A percentile compares a stretch with the other conserved stretches of the same genome.
These are phyloP conservation scores for Barnettozyma siamensis DNA, from an alignment of 805 yeast genomes.

Conservation along the genomic window DNA sequence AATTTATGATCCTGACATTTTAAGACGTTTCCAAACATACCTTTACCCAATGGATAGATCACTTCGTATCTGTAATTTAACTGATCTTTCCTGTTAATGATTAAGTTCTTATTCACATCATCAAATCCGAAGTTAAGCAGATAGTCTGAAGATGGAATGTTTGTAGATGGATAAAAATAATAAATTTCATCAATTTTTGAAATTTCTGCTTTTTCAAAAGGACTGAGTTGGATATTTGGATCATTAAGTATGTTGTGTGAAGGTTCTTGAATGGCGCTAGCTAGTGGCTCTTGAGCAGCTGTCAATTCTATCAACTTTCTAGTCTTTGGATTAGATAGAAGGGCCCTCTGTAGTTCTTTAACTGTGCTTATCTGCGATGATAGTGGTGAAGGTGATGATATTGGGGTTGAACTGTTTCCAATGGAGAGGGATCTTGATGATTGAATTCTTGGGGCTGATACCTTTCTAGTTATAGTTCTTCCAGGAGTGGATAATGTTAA, in stretches of 20 bases:
- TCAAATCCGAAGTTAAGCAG: constrained; percentile 52
- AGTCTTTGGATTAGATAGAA: constrained; percentile 15
- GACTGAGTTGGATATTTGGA: constrained; percentile 29
- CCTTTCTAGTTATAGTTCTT: constrained; percentile 4
- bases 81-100: constrained; percentile 55
- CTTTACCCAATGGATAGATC: constrained; percentile 55
- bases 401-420: neutral
- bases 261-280: neutral
- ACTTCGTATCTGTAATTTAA: constrained; percentile 71
- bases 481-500: constrained; percentile 4
- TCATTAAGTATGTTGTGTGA: constrained; percentile 6
- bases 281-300: neutral
- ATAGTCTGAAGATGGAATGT: constrained; percentile 5
- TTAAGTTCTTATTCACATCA: constrained; percentile 60
- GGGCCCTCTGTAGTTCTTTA: constrained; percentile 5
- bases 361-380: constrained; percentile 6
- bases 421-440: neutral
- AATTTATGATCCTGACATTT: constrained; percentile 62
- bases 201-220: constrained; percentile 60
- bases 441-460: constrained; percentile 2
- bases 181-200: constrained; percentile 42
- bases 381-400: neutral
- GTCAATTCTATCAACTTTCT: constrained; percentile 5
- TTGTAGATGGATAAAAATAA: constrained; percentile 37
- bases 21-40: constrained; percentile 78